Evolutionary conservation across 2,329 filamentous ascomycete species (phyloP), one percentile per base, ranked within the genome.

Genomic region (Xylariaceae sp.): DNA sequence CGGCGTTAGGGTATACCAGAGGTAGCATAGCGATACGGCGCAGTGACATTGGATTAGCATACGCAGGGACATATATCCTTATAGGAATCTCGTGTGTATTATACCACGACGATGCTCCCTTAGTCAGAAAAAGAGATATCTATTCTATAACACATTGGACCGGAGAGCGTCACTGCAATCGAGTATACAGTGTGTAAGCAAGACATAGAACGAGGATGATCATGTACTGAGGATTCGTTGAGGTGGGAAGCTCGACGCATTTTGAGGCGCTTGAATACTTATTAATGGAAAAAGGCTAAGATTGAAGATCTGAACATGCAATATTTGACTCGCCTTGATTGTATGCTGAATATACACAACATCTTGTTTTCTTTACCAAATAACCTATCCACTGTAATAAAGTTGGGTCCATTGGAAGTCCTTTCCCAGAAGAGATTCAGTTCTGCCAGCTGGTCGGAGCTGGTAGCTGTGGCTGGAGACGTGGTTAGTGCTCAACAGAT

Each of bases 11-110:
- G 56, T 28, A 52, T 55, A 44, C 37, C 33, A 29, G 39, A 41
- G 37, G 50, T 26, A 54, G 60, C 57, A 62, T 62, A 60, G 50
- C 57, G 46, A 52, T 45, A 52, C 46, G 50, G 60, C 54, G 44
- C 12, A 47, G 56, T 26, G 37, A 23, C 29, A 49, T 48, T 23
- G 39, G 56, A 11, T 43, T 37, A 47, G 53, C 53, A 57, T 60
- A 52, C 53, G 48, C 56, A 58, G 41, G 56, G 59, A n/a, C 47
- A 51, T 33, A 58, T 44, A 49, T n/a, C n/a, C 28, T 43, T 46
- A 26, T 44, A 48, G 39, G 45, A 43, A 41, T 51, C 17, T 45
- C 41, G 44, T 53, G 51, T 52, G 12, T 43, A 59, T 44, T 31
- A 51, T 45, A 31, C 48, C 39, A 31, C 23, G n/a, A 51, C 23